These are phyloP conservation scores for Barnettozyma vustinii DNA, from an alignment of 805 yeast genomes.

Conservation along the genomic window DNA sequence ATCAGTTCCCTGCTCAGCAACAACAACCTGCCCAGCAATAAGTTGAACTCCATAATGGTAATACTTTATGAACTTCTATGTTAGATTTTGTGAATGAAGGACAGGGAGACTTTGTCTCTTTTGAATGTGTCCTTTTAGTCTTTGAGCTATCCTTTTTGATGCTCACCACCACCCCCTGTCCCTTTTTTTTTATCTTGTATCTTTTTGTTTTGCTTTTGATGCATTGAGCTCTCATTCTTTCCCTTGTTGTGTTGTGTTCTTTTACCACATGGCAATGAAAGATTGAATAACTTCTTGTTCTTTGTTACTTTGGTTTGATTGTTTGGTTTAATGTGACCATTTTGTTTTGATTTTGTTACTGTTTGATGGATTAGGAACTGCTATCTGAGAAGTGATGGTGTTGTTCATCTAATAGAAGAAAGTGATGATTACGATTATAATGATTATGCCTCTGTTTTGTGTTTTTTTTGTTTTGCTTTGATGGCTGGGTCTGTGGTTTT, in stretches of 20 bases:
- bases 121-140: not conserved
- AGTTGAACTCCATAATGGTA: not conserved
- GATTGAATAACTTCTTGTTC: not conserved
- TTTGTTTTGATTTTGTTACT: slow-evolving; percentile 1
- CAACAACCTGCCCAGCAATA: slow-evolving; percentile 13
- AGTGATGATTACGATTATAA: slow-evolving; percentile 1
- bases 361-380: not conserved
- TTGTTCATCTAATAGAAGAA: not conserved
- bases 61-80: not conserved
- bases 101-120: too few species aligned
- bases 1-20: slow-evolving; percentile 7
- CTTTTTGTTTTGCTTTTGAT: not conserved
- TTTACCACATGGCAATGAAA: not conserved
- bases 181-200: not conserved
- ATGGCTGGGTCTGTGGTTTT: not conserved
- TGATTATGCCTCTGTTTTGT: not conserved
- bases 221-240: not conserved
- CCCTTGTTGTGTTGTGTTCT: not conserved
- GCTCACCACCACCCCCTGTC: too few species aligned
- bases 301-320: not conserved
- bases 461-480: not conserved
- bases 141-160: not conserved
- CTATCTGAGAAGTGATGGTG: not conserved
- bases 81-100: not conserved
- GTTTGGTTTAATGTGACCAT: not conserved